A percentile compares a stretch with the other conserved stretches of the same genome.
Evolutionary conservation across 257 asterid species (phyloP).

Genomic region (Buddleja alternifolia): DNA sequence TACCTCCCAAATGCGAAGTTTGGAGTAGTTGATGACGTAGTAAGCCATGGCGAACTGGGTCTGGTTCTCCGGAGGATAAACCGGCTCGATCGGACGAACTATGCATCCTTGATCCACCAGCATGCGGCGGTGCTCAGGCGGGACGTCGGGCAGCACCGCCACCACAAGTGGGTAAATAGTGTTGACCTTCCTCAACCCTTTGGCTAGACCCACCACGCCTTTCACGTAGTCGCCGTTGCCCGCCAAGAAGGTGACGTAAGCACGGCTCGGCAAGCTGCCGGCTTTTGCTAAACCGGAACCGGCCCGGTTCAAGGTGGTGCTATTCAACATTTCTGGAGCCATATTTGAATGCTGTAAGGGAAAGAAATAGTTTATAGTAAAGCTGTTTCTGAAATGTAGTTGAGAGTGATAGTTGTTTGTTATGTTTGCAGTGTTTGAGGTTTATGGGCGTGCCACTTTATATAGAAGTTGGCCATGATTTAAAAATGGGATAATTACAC

Average conservation of each 20-base stretch:
- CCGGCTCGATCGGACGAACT: constrained; percentile 55
- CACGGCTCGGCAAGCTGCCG: constrained; percentile 48
- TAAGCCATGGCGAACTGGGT: constrained; percentile 63
- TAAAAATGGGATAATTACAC: too few relatives aligned
- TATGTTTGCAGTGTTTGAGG: constrained; percentile 3
- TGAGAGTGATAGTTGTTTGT: neutral
- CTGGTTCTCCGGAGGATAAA: constrained; percentile 53
- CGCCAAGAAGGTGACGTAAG: constrained; percentile 59
- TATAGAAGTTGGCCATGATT: constrained; percentile 16
- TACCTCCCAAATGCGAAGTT: constrained; percentile 68
- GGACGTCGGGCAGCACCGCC: constrained; percentile 60
- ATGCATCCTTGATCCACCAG: constrained; percentile 61
- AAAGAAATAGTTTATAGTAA: neutral
- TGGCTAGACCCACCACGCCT: constrained; percentile 61
- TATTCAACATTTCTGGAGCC: constrained; percentile 38
- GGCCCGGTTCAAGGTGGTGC: constrained; percentile 26
- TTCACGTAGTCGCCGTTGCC: constrained; percentile 59
- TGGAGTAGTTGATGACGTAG: constrained; percentile 61
- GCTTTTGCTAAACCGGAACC: constrained; percentile 43
- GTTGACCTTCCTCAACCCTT: constrained; percentile 50
- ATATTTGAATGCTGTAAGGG: constrained; percentile 5
- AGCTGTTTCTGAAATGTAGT: too few relatives aligned
- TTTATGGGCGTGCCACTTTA: neutral
- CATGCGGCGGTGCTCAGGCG: constrained; percentile 54
- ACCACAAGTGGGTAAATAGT: constrained; percentile 55